Percentiles rank a stretch among this genome's conserved stretches.
phyloP scores from a whole-genome alignment of 352 stramenopile genomes.

The Pythium dissotocum region DNA sequence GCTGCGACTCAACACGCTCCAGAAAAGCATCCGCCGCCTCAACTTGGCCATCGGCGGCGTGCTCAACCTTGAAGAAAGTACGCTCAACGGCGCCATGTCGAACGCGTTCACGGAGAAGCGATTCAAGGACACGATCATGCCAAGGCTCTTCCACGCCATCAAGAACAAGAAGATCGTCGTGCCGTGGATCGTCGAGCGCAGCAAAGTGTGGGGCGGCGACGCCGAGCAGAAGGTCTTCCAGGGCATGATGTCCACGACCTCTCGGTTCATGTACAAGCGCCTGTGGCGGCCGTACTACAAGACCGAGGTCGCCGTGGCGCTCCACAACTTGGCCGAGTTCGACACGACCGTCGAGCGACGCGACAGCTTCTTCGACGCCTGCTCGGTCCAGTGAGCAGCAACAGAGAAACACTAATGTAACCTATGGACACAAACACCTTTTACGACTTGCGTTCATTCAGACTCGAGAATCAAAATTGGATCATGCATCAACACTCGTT shows the following conservation, averaged over 20 bases:
- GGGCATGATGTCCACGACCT: slow-evolving; percentile 71
- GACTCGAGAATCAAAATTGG: background rate
- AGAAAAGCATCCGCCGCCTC: slow-evolving; percentile 64
- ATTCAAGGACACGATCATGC: slow-evolving; percentile 77
- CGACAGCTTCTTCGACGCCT: slow-evolving; percentile 23
- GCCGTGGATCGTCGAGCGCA: slow-evolving; percentile 84
- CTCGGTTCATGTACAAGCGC: slow-evolving; percentile 82
- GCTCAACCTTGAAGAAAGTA: slow-evolving; percentile 78
- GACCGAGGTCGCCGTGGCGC: slow-evolving; percentile 70
- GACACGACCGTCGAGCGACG: slow-evolving; percentile 24
- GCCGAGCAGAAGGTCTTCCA: slow-evolving; percentile 68
- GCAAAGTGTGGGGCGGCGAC: slow-evolving; percentile 81
- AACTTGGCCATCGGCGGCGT: slow-evolving; percentile 66
- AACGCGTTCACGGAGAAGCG: slow-evolving; percentile 69
- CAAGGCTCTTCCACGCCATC: slow-evolving; percentile 72
- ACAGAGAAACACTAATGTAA: slow-evolving; percentile 18
- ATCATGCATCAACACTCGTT: slow-evolving; percentile 2
- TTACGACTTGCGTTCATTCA: background rate
- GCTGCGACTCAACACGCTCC: slow-evolving; percentile 59
- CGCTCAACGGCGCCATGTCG: slow-evolving; percentile 56
- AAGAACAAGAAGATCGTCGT: slow-evolving; percentile 81
- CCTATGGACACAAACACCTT: slow-evolving; percentile 9
- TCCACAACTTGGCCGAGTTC: slow-evolving; percentile 84
- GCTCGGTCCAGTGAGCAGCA: slow-evolving; percentile 26
- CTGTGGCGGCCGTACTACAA: slow-evolving; percentile 85